A percentile compares a stretch with the other conserved stretches of the same genome.
phyloP scores from a whole-genome alignment of 2,329 filamentous ascomycete species.

The Diaporthe longicolla region DNA sequence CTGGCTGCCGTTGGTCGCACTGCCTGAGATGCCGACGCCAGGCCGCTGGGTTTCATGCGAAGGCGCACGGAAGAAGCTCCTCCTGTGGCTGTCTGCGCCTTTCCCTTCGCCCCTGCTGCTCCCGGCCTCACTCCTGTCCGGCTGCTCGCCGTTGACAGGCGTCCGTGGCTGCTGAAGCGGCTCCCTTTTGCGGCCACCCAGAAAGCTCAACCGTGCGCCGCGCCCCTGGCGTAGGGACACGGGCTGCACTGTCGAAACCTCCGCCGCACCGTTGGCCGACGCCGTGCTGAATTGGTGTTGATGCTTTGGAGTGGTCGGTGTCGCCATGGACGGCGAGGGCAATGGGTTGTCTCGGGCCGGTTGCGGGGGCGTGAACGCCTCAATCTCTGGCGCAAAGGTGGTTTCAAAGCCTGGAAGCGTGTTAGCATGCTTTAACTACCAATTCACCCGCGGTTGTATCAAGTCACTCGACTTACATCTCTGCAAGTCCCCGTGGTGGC shows the following conservation, averaged over 20 bases:
- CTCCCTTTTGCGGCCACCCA: conserved; percentile 67
- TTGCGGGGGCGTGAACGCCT: conserved; percentile 70
- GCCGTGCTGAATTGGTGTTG: conserved; percentile 53
- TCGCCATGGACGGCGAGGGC: conserved; percentile 61
- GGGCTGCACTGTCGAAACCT: conserved; percentile 65
- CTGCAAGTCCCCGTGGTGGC: conserved; percentile 71
- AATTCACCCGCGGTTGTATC: background rate
- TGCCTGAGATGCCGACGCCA: conserved; percentile 6
- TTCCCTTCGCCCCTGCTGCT: conserved; percentile 48
- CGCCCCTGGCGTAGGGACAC: conserved; percentile 65
- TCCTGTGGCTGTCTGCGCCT: conserved; percentile 54
- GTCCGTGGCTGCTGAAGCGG: conserved; percentile 45
- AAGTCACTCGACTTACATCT: conserved; percentile 67
- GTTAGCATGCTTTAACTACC: conserved; percentile 39
- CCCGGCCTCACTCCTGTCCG: conserved; percentile 50
- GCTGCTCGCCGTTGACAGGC: conserved; percentile 44
- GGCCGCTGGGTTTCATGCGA: conserved; percentile 49
- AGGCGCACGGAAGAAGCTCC: conserved; percentile 62
- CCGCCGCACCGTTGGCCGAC: conserved; percentile 57
- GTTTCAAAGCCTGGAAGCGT: conserved; percentile 69
- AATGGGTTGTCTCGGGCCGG: conserved; percentile 60
- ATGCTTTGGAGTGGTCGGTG: conserved; percentile 49
- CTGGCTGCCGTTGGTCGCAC: conserved; percentile 37
- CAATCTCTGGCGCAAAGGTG: conserved; percentile 76
- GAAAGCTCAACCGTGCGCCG: conserved; percentile 69